Evolutionary conservation across 345 rosid species (phyloP), one percentile per base, ranked within the genome.

Genomic region (Acer yangbiense): DNA sequence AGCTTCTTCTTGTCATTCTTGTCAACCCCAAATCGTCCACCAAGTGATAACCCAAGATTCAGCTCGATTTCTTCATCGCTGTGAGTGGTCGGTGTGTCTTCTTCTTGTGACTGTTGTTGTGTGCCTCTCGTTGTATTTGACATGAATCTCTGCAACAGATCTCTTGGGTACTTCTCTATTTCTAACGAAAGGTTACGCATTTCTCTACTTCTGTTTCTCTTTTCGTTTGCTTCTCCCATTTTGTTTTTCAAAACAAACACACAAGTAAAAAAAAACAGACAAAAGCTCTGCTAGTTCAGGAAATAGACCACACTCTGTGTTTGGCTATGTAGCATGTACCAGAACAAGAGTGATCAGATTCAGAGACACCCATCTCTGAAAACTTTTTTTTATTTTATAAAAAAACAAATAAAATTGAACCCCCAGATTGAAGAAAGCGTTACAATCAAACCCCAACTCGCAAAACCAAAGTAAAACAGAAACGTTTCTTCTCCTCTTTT

Each of bases 21-120:
- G 29, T 97, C 98, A 35, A 92, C 93, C 63, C 99, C 99, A 61
- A 97, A 97, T 68, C 89, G 75, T 18, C 99, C 99, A 52, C 98
- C 98, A 6, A 94, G 73, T 14, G 99, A 97, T 21, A 97, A 67
- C 77, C 97, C 98, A 8, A 97, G 94, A 83, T 86, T 94, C 61
- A 97, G 87, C 88, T 97, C 99, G 65, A 97, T 77, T n/a, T 78
- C 39, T 52, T 78, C 83, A 52, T 76, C 85, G 27, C 72, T 25
- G 9, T 35, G 65, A 35, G 50, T 29, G 14, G 65, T 29, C 23
- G 76, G 52, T 21, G 78, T 73, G 14, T 35, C 63, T 20, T 71
- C 63, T 7, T 57, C 73, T 2, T 62, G 75, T 13, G 82, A 48
- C 39, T 35, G 6, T 61, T 57, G 76, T 64, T 67, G 80, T 1